A percentile compares a stretch with the other conserved stretches of the same genome.
Conservation (phyloP, 495 filamentous ascomycete genomes). For the Astrothelium macrocarpum region DNA sequence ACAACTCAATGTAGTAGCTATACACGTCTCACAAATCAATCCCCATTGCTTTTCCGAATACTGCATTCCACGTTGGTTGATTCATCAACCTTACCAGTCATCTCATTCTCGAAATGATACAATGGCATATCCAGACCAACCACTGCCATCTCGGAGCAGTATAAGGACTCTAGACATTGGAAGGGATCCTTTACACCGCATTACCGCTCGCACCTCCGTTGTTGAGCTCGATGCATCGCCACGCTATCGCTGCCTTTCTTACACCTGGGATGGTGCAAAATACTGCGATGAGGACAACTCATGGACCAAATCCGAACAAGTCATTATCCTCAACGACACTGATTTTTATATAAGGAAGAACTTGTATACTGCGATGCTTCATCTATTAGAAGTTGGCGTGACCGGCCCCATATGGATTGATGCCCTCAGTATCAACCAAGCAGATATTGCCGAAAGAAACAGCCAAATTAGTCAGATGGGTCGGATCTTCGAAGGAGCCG, state of each 20-base stretch:
- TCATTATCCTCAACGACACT: neutral
- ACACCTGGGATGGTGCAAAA: neutral
- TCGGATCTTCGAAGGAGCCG: conserved; percentile 22
- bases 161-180: neutral
- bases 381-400: neutral
- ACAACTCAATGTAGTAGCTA: neutral
- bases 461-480: conserved; percentile 28
- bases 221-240: neutral
- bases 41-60: neutral
- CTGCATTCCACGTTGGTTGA: neutral
- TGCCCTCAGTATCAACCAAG: conserved; percentile 31
- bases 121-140: neutral
- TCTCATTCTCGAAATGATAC: neutral
- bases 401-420: conserved; percentile 26
- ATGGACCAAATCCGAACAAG: neutral
- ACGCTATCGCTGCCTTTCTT: neutral
- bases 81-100: neutral
- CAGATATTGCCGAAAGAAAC: conserved; percentile 24
- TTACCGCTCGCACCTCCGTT: neutral
- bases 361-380: neutral
- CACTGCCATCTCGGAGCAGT: neutral
- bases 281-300: neutral
- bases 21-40: neutral
- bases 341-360: neutral
- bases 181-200: neutral